Evolutionary conservation across 2,329 filamentous ascomycete genomes (phyloP).

Genomic region (Verticillium dahliae): DNA sequence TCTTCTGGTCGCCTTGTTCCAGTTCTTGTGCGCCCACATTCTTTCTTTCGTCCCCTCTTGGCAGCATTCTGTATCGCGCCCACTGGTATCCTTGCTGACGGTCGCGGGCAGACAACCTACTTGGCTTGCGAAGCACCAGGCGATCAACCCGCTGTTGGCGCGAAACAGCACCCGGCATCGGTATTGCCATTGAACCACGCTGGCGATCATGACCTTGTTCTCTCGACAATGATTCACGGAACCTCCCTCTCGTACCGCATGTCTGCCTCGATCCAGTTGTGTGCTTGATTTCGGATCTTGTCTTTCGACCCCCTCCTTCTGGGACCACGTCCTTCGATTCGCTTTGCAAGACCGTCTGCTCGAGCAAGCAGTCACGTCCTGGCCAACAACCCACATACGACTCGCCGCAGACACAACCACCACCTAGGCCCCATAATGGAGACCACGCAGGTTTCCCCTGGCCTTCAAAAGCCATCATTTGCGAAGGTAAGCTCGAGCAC

Average conservation of each 20-base stretch:
- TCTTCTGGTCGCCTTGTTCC: constrained; percentile 3
- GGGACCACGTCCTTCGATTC: neutral
- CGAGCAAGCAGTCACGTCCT: neutral
- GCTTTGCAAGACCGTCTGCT: neutral
- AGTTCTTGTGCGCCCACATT: constrained; percentile 4
- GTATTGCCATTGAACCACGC: constrained; percentile 9
- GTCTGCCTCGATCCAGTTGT: constrained; percentile 47
- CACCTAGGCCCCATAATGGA: constrained; percentile 29
- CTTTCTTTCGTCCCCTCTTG: neutral
- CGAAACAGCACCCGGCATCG: neutral
- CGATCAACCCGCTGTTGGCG: constrained; percentile 2
- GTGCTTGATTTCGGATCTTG: constrained; percentile 39
- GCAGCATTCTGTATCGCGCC: neutral
- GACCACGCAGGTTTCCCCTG: constrained; percentile 37
- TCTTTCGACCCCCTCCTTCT: neutral
- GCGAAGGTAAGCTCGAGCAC: constrained; percentile 55
- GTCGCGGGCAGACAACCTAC: neutral
- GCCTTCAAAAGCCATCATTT: constrained; percentile 59
- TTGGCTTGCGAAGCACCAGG: constrained; percentile 1
- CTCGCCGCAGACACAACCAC: neutral
- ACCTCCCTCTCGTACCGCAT: constrained; percentile 38
- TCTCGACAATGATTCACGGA: constrained; percentile 50
- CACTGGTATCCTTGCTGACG: neutral
- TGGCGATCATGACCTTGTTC: constrained; percentile 27
- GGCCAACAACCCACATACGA: neutral